Percentiles rank a stretch among this genome's conserved stretches.
Conservation (phyloP, 352 stramenopile species). For the Phytophthora hibernalis region DNA sequence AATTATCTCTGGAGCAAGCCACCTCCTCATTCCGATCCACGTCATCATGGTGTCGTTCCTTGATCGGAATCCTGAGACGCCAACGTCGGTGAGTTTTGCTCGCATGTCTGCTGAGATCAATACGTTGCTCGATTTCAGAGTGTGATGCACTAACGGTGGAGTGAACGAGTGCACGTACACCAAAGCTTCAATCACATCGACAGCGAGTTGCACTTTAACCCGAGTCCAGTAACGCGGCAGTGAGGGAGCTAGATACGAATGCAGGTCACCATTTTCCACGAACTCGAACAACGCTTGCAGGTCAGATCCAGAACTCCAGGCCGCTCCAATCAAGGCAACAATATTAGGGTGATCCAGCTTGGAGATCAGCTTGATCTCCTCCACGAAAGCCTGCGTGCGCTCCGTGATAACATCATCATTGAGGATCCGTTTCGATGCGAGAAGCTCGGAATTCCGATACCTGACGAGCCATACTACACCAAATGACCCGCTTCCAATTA, state of each 20-base stretch:
- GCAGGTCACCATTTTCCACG: conserved; percentile 34
- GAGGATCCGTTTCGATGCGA: conserved; percentile 35
- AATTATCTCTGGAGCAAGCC: conserved; percentile 72
- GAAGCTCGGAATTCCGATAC: conserved; percentile 27
- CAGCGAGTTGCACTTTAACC: conserved; percentile 45
- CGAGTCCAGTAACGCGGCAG: conserved; percentile 19
- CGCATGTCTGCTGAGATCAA: conserved; percentile 34
- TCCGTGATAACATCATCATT: conserved; percentile 6
- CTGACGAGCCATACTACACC: conserved; percentile 33
- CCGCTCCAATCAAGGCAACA: conserved; percentile 35
- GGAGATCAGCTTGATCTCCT: conserved; percentile 45
- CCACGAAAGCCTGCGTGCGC: conserved; percentile 28
- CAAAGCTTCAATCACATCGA: conserved; percentile 55
- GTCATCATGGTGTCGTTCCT: conserved; percentile 36
- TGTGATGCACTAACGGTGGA: conserved; percentile 27
- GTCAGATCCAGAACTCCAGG: conserved; percentile 35
- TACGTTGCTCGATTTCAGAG: conserved; percentile 40
- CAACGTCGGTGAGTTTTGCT: conserved; percentile 42
- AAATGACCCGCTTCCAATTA: conserved; percentile 30
- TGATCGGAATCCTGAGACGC: conserved; percentile 10
- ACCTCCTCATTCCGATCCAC: conserved; percentile 58
- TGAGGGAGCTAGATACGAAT: conserved; percentile 21
- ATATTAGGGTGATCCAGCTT: conserved; percentile 40
- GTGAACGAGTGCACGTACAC: conserved; percentile 48
- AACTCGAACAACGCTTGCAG: conserved; percentile 42